Evolutionary conservation across 1,139 yeast genomes (phyloP).

Genomic region (Suhomyces wounanorum): DNA sequence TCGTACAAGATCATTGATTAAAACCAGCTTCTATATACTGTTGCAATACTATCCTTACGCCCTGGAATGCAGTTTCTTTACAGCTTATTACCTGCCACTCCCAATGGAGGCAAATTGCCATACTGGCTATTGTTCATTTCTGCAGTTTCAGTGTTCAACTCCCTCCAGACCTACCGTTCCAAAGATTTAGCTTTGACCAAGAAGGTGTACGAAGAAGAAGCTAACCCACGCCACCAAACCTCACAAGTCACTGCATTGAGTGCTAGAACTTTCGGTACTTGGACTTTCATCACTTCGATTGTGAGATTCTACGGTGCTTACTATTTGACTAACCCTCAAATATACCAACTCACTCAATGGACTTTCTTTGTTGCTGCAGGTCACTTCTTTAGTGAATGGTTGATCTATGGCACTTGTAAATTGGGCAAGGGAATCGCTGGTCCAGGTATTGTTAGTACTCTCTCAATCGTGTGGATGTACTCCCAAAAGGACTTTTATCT

Average conservation of each 20-base stretch:
- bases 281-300: slow-evolving; percentile 88
- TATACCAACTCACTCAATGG: slow-evolving; percentile 77
- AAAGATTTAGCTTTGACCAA: slow-evolving; percentile 69
- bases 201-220: slow-evolving; percentile 66
- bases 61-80: slow-evolving; percentile 4
- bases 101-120: slow-evolving; percentile 44
- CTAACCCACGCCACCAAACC: slow-evolving; percentile 45
- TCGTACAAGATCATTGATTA: neutral
- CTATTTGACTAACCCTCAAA: slow-evolving; percentile 58
- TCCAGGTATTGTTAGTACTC: slow-evolving; percentile 68
- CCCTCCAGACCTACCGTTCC: slow-evolving; percentile 80
- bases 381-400: slow-evolving; percentile 86
- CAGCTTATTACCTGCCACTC: slow-evolving; percentile 16
- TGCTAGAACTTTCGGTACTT: slow-evolving; percentile 96
- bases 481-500: slow-evolving; percentile 56
- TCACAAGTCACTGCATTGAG: slow-evolving; percentile 66
- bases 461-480: slow-evolving; percentile 63
- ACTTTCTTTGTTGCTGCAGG: slow-evolving; percentile 82
- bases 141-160: slow-evolving; percentile 85
- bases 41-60: neutral
- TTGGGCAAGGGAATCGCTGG: slow-evolving; percentile 89
- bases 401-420: slow-evolving; percentile 73
- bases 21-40: neutral
- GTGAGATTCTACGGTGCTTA: slow-evolving; percentile 87
- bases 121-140: slow-evolving; percentile 64